A percentile compares a stretch with the other conserved stretches of the same genome.
These are phyloP conservation scores for Apiotrichum veenhuisii DNA, from an alignment of 1,284 basidiomycete genomes.

Conservation along the genomic window DNA sequence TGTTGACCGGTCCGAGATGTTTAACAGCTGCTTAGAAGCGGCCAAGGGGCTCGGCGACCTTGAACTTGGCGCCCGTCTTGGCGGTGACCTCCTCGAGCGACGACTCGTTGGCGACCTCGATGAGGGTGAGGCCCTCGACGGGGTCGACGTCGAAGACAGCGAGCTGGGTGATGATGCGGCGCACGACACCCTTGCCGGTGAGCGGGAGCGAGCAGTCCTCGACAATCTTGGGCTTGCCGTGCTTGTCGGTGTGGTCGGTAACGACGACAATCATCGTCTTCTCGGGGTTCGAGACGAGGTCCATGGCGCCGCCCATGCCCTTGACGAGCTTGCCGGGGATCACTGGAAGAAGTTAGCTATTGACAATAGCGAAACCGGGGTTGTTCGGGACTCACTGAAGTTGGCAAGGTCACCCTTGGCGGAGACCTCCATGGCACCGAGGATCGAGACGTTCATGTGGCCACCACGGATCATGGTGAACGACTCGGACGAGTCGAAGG, in stretches of 20 bases:
- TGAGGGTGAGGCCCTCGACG: conserved; percentile 63
- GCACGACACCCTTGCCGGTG: conserved; percentile 82
- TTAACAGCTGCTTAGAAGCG: conserved; percentile 29
- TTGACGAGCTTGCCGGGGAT: conserved; percentile 89
- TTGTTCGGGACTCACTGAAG: conserved; percentile 64
- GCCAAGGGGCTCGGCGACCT: conserved; percentile 48
- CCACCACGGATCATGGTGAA: conserved; percentile 97
- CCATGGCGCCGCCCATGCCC: conserved; percentile 94
- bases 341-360: background rate
- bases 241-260: conserved; percentile 66
- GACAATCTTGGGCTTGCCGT: conserved; percentile 82
- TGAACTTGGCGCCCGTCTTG: conserved; percentile 79
- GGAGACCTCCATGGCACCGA: conserved; percentile 88
- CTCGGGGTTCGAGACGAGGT: conserved; percentile 70
- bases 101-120: conserved; percentile 77
- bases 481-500: conserved; percentile 62
- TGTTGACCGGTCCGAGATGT: too few relatives aligned
- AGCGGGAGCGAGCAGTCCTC: conserved; percentile 76
- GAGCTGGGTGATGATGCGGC: conserved; percentile 86
- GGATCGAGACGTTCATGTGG: conserved; percentile 89
- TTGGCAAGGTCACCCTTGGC: conserved; percentile 88
- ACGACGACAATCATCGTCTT: conserved; percentile 58
- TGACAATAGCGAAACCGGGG: background rate
- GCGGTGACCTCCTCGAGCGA: conserved; percentile 76
- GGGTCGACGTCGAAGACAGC: conserved; percentile 80